A percentile compares a stretch with the other conserved stretches of the same genome.
These are phyloP conservation scores for Athelia sp. DNA, from an alignment of 1,284 basidiomycete species.

Conservation along the genomic window DNA sequence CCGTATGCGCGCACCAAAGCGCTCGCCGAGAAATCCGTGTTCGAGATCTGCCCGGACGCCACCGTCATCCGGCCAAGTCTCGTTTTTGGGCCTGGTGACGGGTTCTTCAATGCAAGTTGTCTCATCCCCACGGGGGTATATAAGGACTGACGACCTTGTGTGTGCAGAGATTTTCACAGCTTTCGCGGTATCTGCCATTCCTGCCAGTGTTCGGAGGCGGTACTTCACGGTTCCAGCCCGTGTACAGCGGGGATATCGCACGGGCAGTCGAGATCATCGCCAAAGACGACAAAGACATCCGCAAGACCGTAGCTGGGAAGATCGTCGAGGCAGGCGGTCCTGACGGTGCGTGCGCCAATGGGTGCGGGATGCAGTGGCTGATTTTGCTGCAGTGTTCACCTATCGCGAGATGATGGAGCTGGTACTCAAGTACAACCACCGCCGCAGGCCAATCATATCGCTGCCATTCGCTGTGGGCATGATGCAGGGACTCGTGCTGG, in stretches of 20 bases:
- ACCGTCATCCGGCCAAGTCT: conserved; percentile 66
- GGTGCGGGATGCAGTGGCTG: conserved; percentile 3
- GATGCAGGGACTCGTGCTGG: conserved; percentile 56
- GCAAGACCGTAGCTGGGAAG: conserved; percentile 42
- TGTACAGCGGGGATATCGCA: conserved; percentile 64
- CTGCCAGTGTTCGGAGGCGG: conserved; percentile 73
- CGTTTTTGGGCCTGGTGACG: conserved; percentile 69
- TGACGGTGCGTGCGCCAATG: conserved; percentile 39
- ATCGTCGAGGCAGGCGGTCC: conserved; percentile 68
- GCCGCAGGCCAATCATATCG: conserved; percentile 51
- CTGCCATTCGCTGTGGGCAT: conserved; percentile 57
- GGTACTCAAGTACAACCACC: conserved; percentile 47
- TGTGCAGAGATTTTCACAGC: conserved; percentile 52
- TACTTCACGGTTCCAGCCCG: conserved; percentile 59
- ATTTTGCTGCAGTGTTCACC: conserved; percentile 44
- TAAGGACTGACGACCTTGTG: conserved; percentile 2
- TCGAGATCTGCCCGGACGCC: conserved; percentile 40
- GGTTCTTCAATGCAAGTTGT: conserved; percentile 58
- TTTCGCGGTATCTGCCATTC: conserved; percentile 59
- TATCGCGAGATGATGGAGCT: conserved; percentile 63
- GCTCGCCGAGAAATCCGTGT: conserved; percentile 50
- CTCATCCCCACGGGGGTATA: too few species aligned
- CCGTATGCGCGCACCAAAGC: conserved; percentile 61
- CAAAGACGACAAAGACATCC: conserved; percentile 36
- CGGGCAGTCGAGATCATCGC: conserved; percentile 54